Evolutionary conservation across 2,329 filamentous ascomycete species (phyloP).

Genomic region (Curvularia hawaiiensis): DNA sequence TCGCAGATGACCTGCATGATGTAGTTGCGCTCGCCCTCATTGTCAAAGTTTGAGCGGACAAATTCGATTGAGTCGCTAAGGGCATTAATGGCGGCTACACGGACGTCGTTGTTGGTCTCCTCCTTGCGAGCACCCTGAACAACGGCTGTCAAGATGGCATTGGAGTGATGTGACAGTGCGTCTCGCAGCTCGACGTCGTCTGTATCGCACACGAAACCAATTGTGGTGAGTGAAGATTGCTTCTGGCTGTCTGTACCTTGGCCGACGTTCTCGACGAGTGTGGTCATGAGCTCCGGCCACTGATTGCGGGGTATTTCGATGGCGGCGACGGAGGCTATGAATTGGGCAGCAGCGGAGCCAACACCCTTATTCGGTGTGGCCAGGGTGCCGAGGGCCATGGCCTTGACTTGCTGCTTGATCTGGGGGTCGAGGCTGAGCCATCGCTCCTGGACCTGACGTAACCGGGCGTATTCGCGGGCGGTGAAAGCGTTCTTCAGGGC

Average conservation of each 20-base stretch:
- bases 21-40: slow-evolving; percentile 98
- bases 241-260: slow-evolving; percentile 86
- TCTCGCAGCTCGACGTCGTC: slow-evolving; percentile 86
- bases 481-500: slow-evolving; percentile 98
- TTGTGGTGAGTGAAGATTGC: slow-evolving; percentile 92
- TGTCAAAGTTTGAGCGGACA: slow-evolving; percentile 97
- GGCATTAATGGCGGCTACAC: slow-evolving; percentile 89
- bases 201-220: slow-evolving; percentile 97
- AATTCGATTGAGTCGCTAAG: slow-evolving; percentile 97
- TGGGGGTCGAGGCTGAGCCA: slow-evolving; percentile 84
- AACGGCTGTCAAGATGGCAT: slow-evolving; percentile 96
- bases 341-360: slow-evolving; percentile 88
- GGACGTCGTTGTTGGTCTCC: slow-evolving; percentile 88
- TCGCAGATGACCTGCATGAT: slow-evolving; percentile 99
- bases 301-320: slow-evolving; percentile 93
- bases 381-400: slow-evolving; percentile 86
- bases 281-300: slow-evolving; percentile 90
- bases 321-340: slow-evolving; percentile 90
- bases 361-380: slow-evolving; percentile 79
- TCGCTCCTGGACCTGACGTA: slow-evolving; percentile 90
- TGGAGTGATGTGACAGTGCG: slow-evolving; percentile 84
- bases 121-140: slow-evolving; percentile 98
- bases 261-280: slow-evolving; percentile 90
- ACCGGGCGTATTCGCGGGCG: slow-evolving; percentile 83
- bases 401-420: slow-evolving; percentile 87